Percentiles rank a stretch among this genome's conserved stretches.
Evolutionary conservation across 1,284 basidiomycete genomes (phyloP).

Genomic region (Trichosporon asahii): DNA sequence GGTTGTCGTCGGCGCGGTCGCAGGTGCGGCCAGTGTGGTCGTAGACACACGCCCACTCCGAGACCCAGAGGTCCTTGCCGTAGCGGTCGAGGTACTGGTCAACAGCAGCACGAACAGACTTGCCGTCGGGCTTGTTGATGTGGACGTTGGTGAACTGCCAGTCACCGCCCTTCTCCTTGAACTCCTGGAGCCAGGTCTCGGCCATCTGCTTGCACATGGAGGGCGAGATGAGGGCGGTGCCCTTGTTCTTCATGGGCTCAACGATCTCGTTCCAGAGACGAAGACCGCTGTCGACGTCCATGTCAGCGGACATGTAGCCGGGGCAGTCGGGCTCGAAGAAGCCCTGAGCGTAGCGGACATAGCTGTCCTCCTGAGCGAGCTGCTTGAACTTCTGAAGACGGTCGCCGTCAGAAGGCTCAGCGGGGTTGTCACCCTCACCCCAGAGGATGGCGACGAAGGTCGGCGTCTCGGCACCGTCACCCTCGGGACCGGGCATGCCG

Average conservation of each 20-base stretch:
- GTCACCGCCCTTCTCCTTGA: conserved; percentile 26
- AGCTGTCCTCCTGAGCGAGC: conserved; percentile 27
- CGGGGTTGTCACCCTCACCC: conserved; percentile 39
- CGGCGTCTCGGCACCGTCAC: conserved; percentile 26
- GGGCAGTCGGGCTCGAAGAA: conserved; percentile 52
- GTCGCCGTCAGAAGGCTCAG: conserved; percentile 35
- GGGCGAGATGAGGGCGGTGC: conserved; percentile 32
- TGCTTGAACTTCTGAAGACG: conserved; percentile 43
- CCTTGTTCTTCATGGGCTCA: conserved; percentile 36
- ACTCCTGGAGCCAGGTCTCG: conserved; percentile 32
- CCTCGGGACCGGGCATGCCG: conserved; percentile 17
- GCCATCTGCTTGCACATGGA: conserved; percentile 36
- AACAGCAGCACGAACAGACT: conserved; percentile 39
- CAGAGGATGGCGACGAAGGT: conserved; percentile 46
- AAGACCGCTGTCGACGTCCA: conserved; percentile 27
- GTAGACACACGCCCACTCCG: conserved; percentile 51
- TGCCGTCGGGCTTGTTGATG: conserved; percentile 50
- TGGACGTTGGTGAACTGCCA: conserved; percentile 37
- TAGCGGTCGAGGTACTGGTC: conserved; percentile 50
- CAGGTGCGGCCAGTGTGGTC: conserved; percentile 29
- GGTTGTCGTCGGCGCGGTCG: conserved; percentile 27
- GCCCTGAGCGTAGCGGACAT: conserved; percentile 38
- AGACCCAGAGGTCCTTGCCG: conserved; percentile 50
- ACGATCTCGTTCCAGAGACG: conserved; percentile 45
- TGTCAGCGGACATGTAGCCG: conserved; percentile 21